Evolutionary conservation across 768 basidiomycete genomes (phyloP).

Genomic region (Agrocybe pediades): DNA sequence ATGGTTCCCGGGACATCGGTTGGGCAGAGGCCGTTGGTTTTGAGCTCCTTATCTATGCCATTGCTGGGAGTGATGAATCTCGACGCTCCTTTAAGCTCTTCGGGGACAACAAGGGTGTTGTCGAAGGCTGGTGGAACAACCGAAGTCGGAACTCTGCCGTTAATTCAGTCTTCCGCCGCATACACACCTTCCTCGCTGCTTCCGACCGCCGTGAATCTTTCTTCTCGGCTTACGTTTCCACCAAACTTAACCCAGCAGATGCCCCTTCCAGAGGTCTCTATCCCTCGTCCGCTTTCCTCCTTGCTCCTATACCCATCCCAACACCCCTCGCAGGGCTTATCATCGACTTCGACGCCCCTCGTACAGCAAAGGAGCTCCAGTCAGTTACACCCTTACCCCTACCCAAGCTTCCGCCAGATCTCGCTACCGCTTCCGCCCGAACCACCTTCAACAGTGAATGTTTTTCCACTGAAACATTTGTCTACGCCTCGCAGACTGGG

Average conservation of each 20-base stretch:
- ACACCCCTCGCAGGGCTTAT: background rate
- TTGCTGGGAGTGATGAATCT: constrained; percentile 2
- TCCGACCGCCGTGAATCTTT: constrained; percentile 4
- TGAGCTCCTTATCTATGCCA: constrained; percentile 28
- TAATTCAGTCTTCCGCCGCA: constrained; percentile 29
- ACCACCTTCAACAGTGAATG: background rate
- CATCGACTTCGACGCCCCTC: background rate
- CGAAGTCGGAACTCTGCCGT: constrained; percentile 26
- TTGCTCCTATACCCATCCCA: background rate
- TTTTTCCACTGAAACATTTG: background rate
- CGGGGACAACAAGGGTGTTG: constrained; percentile 40
- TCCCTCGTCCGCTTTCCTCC: background rate
- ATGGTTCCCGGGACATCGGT: constrained; percentile 30
- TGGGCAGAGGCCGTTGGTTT: constrained; percentile 44
- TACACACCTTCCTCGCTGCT: constrained; percentile 10
- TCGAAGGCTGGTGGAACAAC: constrained; percentile 37
- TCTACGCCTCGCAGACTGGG: no score
- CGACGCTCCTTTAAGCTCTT: constrained; percentile 17
- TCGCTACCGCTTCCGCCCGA: background rate
- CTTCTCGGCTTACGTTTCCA: constrained; percentile 33
- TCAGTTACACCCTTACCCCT: no score
- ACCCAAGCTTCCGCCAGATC: no score
- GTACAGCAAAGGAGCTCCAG: no score
- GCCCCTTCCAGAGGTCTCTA: background rate
- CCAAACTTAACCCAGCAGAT: constrained; percentile 36